phyloP scores from a whole-genome alignment of 371 early-diverging fungal species.

The Cladochytrium tenue region DNA sequence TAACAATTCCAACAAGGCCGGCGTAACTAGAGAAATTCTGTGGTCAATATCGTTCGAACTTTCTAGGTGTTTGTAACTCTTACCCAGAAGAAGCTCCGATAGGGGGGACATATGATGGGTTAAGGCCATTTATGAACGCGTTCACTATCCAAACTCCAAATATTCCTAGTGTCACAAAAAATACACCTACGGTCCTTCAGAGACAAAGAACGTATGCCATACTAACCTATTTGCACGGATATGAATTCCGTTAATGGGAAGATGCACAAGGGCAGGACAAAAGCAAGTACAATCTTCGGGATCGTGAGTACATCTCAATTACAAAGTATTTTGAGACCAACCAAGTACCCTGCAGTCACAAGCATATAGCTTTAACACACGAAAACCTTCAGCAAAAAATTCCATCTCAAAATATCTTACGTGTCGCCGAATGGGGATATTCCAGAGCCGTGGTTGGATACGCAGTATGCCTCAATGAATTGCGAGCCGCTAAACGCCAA shows the following conservation, averaged over 20 bases:
- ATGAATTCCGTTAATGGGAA: slow-evolving; percentile 22
- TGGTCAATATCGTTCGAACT: neutral
- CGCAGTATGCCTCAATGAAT: slow-evolving; percentile 15
- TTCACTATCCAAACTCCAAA: slow-evolving; percentile 31
- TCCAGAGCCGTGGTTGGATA: slow-evolving; percentile 10
- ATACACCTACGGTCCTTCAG: slow-evolving; percentile 19
- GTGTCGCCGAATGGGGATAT: slow-evolving; percentile 32
- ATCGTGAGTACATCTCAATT: neutral
- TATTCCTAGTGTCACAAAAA: slow-evolving; percentile 30
- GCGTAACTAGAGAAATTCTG: slow-evolving; percentile 15
- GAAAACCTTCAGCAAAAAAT: neutral
- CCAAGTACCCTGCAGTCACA: slow-evolving; percentile 32
- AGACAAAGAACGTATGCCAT: too few species aligned
- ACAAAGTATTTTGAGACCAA: slow-evolving; percentile 1
- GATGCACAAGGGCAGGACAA: slow-evolving; percentile 27
- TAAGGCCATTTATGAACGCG: slow-evolving; percentile 11
- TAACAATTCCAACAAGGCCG: slow-evolving; percentile 30
- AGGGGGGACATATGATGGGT: slow-evolving; percentile 13
- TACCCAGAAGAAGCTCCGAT: slow-evolving; percentile 22
- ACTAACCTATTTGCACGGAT: slow-evolving; percentile 7
- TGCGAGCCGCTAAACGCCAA: slow-evolving; percentile 21
- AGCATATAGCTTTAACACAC: slow-evolving; percentile 23
- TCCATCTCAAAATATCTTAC: slow-evolving; percentile 1
- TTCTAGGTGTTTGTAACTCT: neutral
- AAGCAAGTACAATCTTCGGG: slow-evolving; percentile 9